phyloP scores from a whole-genome alignment of 805 yeast species.

The Metschnikowia santaceciliae region DNA sequence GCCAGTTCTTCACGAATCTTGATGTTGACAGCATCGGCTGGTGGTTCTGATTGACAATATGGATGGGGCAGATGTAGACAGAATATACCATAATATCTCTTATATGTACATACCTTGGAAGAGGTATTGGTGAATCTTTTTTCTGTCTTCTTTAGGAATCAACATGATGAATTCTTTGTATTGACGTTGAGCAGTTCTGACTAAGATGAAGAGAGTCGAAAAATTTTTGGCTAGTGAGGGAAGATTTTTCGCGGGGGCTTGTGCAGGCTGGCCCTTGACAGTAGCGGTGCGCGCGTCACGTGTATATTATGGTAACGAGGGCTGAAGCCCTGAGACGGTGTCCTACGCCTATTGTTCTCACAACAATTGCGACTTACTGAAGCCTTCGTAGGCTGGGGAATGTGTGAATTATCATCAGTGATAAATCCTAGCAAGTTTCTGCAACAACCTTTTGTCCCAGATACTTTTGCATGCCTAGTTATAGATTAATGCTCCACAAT shows the following conservation, averaged over 20 bases:
- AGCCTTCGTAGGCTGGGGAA: too few relatives aligned
- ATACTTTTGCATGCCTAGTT: too few relatives aligned
- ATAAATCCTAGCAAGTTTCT: too few relatives aligned
- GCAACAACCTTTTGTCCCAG: too few relatives aligned
- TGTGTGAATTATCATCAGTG: too few relatives aligned
- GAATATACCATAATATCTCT: not conserved
- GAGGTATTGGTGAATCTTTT: conserved; percentile 98
- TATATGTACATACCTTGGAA: conserved; percentile 82
- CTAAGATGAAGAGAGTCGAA: conserved; percentile 13
- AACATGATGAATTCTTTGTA: conserved; percentile 56
- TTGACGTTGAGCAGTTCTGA: conserved; percentile 18
- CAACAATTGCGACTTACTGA: not conserved
- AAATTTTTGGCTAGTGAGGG: conserved; percentile 11
- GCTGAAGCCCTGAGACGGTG: conserved; percentile 1
- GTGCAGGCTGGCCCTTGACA: conserved; percentile 11
- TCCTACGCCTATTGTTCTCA: not conserved
- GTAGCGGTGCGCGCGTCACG: not conserved
- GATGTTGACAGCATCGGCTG: too few relatives aligned
- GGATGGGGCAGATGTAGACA: not conserved
- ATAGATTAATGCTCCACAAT: too few relatives aligned
- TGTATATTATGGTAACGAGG: not conserved
- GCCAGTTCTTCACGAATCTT: too few relatives aligned
- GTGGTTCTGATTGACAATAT: too few relatives aligned
- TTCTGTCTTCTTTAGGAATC: conserved; percentile 99
- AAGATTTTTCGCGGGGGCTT: conserved; percentile 18